These are phyloP conservation scores for Triangularia setosa DNA, from an alignment of 2,329 filamentous ascomycete genomes.

Conservation along the genomic window DNA sequence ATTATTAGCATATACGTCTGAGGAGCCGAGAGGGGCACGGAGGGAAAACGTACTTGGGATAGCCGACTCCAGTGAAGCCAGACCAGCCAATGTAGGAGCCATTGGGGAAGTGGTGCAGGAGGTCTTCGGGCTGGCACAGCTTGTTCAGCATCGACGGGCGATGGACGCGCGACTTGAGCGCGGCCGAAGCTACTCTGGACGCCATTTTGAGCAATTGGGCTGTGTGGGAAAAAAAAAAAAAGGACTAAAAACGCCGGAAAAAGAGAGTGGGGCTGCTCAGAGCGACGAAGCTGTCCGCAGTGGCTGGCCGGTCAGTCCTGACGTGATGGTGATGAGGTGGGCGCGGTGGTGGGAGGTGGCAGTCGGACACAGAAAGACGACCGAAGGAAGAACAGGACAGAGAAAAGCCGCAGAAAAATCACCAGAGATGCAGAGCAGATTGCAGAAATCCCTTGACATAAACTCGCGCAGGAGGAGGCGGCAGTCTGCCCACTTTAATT, in stretches of 20 bases:
- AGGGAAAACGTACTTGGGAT: constrained; percentile 62
- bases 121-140: constrained; percentile 72
- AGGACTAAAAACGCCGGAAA: not conserved
- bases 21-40: not conserved
- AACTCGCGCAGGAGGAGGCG: not conserved
- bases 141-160: constrained; percentile 77
- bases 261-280: not conserved
- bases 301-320: not conserved
- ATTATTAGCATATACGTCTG: constrained; percentile 12
- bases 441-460: not conserved
- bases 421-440: not conserved
- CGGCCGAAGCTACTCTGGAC: constrained; percentile 59
- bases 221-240: not conserved
- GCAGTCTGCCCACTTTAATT: constrained; percentile 8
- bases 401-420: constrained; percentile 3
- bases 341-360: not conserved
- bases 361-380: not conserved
- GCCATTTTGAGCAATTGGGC: constrained; percentile 36
- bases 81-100: constrained; percentile 87
- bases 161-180: constrained; percentile 70
- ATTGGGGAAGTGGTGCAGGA: constrained; percentile 78
- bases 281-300: not conserved
- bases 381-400: not conserved
- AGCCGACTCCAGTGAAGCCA: constrained; percentile 85
- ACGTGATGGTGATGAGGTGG: not conserved